Evolutionary conservation across 805 yeast species (phyloP).

Genomic region (Candida hungchunana): DNA sequence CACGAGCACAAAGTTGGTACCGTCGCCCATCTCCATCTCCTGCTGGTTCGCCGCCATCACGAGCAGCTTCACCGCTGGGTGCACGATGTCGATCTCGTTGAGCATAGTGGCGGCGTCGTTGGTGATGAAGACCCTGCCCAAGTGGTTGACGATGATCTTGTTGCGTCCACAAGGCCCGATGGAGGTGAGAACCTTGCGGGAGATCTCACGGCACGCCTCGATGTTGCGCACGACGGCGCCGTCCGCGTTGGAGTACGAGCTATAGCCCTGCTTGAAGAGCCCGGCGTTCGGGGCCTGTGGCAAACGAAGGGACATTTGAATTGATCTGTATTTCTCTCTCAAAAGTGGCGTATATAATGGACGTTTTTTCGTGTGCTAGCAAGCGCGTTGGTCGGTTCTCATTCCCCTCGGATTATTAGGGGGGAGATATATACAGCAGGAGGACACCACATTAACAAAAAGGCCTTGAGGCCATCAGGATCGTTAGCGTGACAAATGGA

Average conservation of each 20-base stretch:
- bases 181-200: conserved; percentile 86
- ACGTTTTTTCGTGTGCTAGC: too few relatives aligned
- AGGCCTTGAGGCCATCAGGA: conserved; percentile 2
- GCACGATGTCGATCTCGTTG: conserved; percentile 88
- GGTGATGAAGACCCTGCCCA: conserved; percentile 83
- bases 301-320: conserved; percentile 74
- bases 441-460: background rate
- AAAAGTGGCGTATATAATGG: too few relatives aligned
- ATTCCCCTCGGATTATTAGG: too few relatives aligned
- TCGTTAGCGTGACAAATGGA: conserved; percentile 30
- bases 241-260: conserved; percentile 79
- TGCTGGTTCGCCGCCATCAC: conserved; percentile 98
- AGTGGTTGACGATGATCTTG: conserved; percentile 87
- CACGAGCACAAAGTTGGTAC: conserved; percentile 85
- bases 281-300: conserved; percentile 94
- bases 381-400: too few relatives aligned
- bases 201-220: conserved; percentile 90
- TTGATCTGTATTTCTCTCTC: too few relatives aligned
- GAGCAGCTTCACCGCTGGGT: conserved; percentile 93
- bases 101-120: conserved; percentile 98
- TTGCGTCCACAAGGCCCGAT: conserved; percentile 98
- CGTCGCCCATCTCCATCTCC: conserved; percentile 96
- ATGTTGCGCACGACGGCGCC: conserved; percentile 93
- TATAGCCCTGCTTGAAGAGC: conserved; percentile 93
- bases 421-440: too few relatives aligned